Base-by-base conservation (phyloP, 257 asterid genomes). In the Orobanche coerulescens region DNA sequence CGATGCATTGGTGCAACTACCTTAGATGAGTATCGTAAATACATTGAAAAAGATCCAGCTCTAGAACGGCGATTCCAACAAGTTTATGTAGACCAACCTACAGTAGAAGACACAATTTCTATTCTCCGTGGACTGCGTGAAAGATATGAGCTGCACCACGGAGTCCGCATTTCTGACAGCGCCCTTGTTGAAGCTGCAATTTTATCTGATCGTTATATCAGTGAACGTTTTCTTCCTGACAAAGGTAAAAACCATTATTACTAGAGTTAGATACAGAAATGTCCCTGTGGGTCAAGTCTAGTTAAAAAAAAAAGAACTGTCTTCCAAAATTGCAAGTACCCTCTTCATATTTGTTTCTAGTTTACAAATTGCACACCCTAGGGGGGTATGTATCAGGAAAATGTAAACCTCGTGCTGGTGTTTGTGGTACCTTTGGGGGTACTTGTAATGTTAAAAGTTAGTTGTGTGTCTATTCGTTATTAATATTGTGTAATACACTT, bases 1-100 rank as follows among this genome's bases (percentile, higher is more conserved):
- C 86, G 98, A 43, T 90, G 97, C 80, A 90, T 90, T 70, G 97
- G 97, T 62, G 97, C 97, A 23, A 90, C 97, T 43, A 90, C 97
- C 26, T 72, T 90, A 78, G 95, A 90, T 61, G 97, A 90, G 77
- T 90, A 83, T 57, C 94, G 97, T 43, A 90, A 90, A 66, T 90
- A 90, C 76, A 83, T 90, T 13, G 97, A 90, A 68, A 90, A 90
- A 58, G 97, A 90, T 80, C 91, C 97, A 1, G 96, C 96, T 44
- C 59, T 90, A 58, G 97, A 90, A 73, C 87, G 95, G 18, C 82
- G 97, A n/a, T 90, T 90, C 73, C 97, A 90, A 82, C 98, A 92
- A 79, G 96, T 92, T 66, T 88, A 83, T 71, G 96, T 88, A 6
- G 93, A 84, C 70, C 96, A 92, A 70, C 98, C 98, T 9, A 65